Conservation (phyloP, 345 rosid species). For the Schrenkiella parvula region DNA sequence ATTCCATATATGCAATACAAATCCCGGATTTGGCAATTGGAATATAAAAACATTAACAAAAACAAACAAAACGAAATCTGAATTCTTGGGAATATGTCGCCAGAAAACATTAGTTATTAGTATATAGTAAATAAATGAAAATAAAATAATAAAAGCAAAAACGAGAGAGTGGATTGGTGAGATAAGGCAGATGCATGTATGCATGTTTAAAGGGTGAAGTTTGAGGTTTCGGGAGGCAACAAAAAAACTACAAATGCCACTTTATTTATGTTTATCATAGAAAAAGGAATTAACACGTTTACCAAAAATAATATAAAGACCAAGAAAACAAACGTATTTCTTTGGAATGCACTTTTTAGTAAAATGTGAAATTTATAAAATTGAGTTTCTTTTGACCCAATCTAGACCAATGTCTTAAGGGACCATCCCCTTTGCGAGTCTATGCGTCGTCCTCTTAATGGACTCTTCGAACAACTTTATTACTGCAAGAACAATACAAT, state of each 20-base stretch:
- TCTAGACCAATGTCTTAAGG: constrained; percentile 54
- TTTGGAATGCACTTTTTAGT: constrained; percentile 27
- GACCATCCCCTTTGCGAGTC: constrained; percentile 20
- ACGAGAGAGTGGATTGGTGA: constrained; percentile 17
- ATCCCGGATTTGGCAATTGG: constrained; percentile 29
- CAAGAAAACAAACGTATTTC: neutral
- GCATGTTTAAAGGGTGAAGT: constrained; percentile 31
- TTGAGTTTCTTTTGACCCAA: constrained; percentile 47
- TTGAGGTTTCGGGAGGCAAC: constrained; percentile 31
- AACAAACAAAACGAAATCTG: constrained; percentile 8
- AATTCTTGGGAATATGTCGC: constrained; percentile 26
- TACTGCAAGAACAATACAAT: neutral
- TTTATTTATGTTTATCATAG: constrained; percentile 13
- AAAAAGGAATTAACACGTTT: constrained; percentile 25
- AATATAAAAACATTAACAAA: constrained; percentile 12
- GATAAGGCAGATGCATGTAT: constrained; percentile 26
- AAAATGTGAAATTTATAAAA: constrained; percentile 26
- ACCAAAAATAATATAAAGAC: constrained; percentile 13
- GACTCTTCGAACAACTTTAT: neutral
- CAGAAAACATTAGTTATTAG: neutral
- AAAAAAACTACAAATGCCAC: constrained; percentile 11
- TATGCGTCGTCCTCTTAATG: constrained; percentile 12
- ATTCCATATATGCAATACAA: constrained; percentile 25
- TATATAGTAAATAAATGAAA: neutral
- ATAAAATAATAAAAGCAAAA: neutral